Evolutionary conservation across 1,284 basidiomycete species (phyloP), one percentile per base, ranked within the genome.

Genomic region (Ganoderma boninense): DNA sequence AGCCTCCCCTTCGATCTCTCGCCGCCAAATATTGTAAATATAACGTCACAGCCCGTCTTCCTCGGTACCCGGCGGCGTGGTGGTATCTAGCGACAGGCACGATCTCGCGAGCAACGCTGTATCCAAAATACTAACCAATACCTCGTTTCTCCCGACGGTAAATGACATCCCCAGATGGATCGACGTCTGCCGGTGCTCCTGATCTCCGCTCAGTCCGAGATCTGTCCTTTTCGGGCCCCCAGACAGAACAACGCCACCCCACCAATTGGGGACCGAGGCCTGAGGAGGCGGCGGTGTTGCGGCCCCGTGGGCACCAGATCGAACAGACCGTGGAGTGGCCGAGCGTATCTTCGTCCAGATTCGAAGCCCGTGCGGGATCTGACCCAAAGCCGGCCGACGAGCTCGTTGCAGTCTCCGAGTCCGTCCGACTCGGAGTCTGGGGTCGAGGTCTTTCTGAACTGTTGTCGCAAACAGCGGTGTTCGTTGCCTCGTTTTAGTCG

Each of bases 201-300:
- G 23, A 26, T 97, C 80, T 99, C 98, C 38, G 23, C 23, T 23
- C 23, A 4, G 23, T 52, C 10, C 23, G 11, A 52, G 49, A 52
- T 52, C 49, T n/a, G n/a, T n/a, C n/a, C n/a, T n/a, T n/a, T n/a
- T n/a, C n/a, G n/a, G n/a, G n/a, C n/a, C n/a, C n/a, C n/a, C n/a
- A n/a, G n/a, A n/a, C n/a, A n/a, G n/a, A 52, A 20, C 49, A 10
- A 26, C 23, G 49, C 49, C 35, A 38, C 14, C 99, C n/a, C 0
- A 49, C 44, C 18, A 32, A 4, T 32, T 32, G 38, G 43, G 14
- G 49, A 26, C n/a, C n/a, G n/a, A n/a, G n/a, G n/a, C n/a, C 49
- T 3, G 44, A 46, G 18, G 5, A 13, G 26, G 49, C 49, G 49
- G 23, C 49, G 49, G 10, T 49, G n/a, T 18, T 13, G 23, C 49